Percentiles rank a stretch among this genome's conserved stretches.
phyloP scores from a whole-genome alignment of 768 basidiomycete species.

The Coprinellus micaceus region DNA sequence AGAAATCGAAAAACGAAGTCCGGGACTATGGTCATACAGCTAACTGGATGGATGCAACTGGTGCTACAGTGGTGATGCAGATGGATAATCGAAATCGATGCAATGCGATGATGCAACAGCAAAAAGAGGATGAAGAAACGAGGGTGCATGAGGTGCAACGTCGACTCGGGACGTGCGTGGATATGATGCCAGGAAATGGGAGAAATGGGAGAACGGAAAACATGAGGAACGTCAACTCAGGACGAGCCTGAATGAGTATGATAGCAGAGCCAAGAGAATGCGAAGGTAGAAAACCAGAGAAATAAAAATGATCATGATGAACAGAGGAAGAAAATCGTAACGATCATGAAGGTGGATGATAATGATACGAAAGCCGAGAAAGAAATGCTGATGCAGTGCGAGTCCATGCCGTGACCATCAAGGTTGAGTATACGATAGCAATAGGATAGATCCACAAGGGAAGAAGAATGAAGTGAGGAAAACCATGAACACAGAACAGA shows the following conservation, averaged over 20 bases:
- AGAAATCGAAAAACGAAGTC: no score
- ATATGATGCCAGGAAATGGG: neutral
- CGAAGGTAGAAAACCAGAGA: neutral
- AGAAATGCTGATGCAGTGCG: neutral
- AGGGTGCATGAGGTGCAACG: neutral
- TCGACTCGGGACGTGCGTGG: no score
- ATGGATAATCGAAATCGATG: no score
- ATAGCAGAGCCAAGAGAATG: constrained; percentile 1
- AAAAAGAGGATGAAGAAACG: neutral
- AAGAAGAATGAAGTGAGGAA: constrained; percentile 9
- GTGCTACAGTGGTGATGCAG: no score
- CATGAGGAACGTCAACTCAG: no score
- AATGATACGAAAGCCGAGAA: neutral
- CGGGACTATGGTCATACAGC: no score
- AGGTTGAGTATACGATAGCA: neutral
- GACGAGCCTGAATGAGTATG: neutral
- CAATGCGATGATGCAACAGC: neutral
- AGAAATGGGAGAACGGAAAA: neutral
- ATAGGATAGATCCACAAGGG: neutral
- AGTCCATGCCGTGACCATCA: no score
- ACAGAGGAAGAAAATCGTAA: neutral
- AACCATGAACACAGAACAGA: neutral
- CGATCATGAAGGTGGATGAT: constrained; percentile 6
- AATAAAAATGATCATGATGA: constrained; percentile 3
- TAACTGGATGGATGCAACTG: no score